Percentiles rank a stretch among this genome's conserved stretches.
Conservation (phyloP, 176 grass and related monocot genomes). For the Ensete ventricosum region DNA sequence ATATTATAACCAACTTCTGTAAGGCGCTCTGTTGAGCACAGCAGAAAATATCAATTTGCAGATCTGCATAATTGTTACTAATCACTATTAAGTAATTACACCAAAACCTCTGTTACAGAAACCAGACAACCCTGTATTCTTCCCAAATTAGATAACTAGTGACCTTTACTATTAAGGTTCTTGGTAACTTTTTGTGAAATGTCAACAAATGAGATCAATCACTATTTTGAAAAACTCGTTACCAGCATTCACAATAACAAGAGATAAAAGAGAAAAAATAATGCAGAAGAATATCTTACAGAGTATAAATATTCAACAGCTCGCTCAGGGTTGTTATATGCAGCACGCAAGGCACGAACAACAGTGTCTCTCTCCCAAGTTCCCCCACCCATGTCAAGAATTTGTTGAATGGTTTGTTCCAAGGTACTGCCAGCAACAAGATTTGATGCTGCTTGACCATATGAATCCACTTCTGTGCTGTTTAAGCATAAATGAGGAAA, state of each 20-base stretch:
- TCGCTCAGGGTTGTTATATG: conserved; percentile 85
- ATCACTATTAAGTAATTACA: no score
- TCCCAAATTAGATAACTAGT: no score
- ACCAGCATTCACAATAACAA: neutral
- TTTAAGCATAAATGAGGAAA: neutral
- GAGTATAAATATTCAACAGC: conserved; percentile 94
- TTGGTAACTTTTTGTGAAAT: neutral
- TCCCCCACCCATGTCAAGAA: conserved; percentile 89
- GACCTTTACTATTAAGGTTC: no score
- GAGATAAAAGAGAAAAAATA: conserved; percentile 12
- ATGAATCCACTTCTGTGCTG: conserved; percentile 55
- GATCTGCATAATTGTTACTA: no score
- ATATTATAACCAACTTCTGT: no score
- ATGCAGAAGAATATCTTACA: conserved; percentile 33
- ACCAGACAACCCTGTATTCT: no score
- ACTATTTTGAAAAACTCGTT: neutral
- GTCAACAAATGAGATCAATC: neutral
- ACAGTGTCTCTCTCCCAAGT: conserved; percentile 87
- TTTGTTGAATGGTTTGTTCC: conserved; percentile 61
- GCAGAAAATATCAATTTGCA: no score
- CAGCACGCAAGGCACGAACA: conserved; percentile 58
- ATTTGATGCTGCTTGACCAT: conserved; percentile 65
- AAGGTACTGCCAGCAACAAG: conserved; percentile 64
- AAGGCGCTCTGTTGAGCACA: no score
- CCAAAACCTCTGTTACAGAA: no score